phyloP scores from a whole-genome alignment of 225 moss, liverwort and hornwort genomes.

The Marchantia paleacea region DNA sequence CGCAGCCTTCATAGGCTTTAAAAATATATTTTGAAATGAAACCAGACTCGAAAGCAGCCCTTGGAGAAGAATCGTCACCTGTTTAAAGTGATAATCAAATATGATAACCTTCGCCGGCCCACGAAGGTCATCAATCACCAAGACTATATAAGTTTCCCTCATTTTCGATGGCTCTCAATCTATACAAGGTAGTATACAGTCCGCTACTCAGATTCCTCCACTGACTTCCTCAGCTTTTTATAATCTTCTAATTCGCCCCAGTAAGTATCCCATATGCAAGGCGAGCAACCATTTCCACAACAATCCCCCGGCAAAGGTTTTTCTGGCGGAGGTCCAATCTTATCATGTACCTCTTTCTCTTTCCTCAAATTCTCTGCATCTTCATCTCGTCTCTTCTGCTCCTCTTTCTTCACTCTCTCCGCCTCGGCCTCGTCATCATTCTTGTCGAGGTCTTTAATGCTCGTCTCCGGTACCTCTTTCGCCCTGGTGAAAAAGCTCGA shows the following conservation, averaged over 20 bases:
- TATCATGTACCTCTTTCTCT: constrained; percentile 45
- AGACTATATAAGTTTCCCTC: neutral
- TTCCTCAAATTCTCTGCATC: constrained; percentile 24
- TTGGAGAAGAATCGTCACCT: neutral
- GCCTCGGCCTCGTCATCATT: constrained; percentile 20
- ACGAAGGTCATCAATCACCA: neutral
- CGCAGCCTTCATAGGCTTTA: neutral
- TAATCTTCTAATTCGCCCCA: constrained; percentile 76
- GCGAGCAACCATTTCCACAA: constrained; percentile 85
- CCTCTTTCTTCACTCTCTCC: constrained; percentile 7
- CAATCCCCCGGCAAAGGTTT: constrained; percentile 89
- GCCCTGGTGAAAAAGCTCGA: neutral
- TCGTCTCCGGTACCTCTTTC: neutral
- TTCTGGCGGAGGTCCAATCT: constrained; percentile 89
- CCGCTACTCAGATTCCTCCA: constrained; percentile 45
- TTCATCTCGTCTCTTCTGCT: constrained; percentile 14
- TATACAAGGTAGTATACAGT: neutral
- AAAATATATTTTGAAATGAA: neutral
- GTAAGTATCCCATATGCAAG: constrained; percentile 91
- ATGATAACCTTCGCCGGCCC: neutral
- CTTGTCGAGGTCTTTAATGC: neutral
- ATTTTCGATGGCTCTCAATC: neutral
- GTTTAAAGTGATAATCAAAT: neutral
- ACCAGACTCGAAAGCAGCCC: neutral
- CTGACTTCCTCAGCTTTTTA: constrained; percentile 52